These are phyloP conservation scores for Jamesozyma jinghongensis DNA, from an alignment of 805 yeast species.

Conservation along the genomic window DNA sequence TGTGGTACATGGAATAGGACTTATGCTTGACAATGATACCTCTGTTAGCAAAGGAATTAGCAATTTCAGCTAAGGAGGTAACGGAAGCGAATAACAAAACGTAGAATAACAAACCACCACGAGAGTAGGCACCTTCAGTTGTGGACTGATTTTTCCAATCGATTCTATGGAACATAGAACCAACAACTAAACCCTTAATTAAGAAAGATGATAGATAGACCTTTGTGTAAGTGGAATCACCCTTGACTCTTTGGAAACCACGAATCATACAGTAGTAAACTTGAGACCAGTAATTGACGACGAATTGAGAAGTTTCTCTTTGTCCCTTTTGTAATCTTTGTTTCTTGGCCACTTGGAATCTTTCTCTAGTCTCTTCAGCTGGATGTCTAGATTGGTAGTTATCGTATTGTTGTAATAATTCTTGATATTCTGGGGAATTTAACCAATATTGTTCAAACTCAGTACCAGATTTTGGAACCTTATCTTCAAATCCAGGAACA, in stretches of 20 bases:
- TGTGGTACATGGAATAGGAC: conserved; percentile 52
- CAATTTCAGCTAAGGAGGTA: conserved; percentile 53
- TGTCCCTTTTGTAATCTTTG: conserved; percentile 36
- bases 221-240: conserved; percentile 48
- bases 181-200: conserved; percentile 49
- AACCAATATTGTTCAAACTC: conserved; percentile 57
- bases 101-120: conserved; percentile 57
- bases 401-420: conserved; percentile 31
- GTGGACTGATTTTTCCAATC: conserved; percentile 30
- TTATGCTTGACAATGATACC: conserved; percentile 58
- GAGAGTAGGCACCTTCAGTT: conserved; percentile 49
- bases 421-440: conserved; percentile 44
- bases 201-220: conserved; percentile 44
- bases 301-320: conserved; percentile 33
- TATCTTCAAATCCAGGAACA: conserved; percentile 40
- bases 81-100: conserved; percentile 52
- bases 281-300: conserved; percentile 42
- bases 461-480: conserved; percentile 45
- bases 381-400: conserved; percentile 35
- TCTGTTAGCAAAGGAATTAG: conserved; percentile 49
- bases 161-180: conserved; percentile 50
- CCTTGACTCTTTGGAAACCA: conserved; percentile 44
- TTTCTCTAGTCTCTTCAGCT: conserved; percentile 33
- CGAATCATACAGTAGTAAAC: conserved; percentile 43
- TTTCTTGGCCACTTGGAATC: conserved; percentile 35